Evolutionary conservation across 257 asterid species (phyloP).

Genomic region (Petunia secreta): DNA sequence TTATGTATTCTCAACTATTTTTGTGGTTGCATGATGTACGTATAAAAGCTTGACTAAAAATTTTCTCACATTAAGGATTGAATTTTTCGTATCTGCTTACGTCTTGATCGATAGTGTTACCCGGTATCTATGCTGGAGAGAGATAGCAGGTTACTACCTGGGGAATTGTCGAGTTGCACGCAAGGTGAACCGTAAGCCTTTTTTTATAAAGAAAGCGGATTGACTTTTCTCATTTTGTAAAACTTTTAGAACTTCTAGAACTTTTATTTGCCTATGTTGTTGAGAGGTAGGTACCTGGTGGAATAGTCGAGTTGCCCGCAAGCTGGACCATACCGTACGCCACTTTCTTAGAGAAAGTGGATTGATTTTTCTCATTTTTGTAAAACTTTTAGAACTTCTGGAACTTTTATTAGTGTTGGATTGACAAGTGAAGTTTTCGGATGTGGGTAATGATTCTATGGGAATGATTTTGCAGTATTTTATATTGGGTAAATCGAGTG

Average conservation of each 20-base stretch:
- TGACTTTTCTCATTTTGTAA: slow-evolving; percentile 14
- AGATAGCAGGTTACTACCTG: no score
- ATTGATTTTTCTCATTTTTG: no score
- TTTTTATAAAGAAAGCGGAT: no score
- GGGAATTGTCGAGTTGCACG: no score
- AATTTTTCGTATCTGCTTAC: background rate
- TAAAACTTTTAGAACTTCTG: no score
- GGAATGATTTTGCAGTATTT: background rate
- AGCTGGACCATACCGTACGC: no score
- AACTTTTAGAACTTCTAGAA: background rate
- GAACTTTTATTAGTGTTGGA: background rate
- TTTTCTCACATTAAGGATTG: background rate
- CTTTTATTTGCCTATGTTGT: background rate
- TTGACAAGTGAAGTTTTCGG: background rate
- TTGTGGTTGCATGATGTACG: slow-evolving; percentile 2
- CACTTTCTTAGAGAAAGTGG: no score
- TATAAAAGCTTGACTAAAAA: background rate
- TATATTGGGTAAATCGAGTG: background rate
- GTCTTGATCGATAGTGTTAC: no score
- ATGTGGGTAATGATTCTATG: background rate
- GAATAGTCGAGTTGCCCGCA: no score
- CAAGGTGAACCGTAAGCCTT: no score
- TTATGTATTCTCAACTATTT: background rate
- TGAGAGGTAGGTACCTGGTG: background rate
- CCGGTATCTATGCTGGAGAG: no score